These are phyloP conservation scores for Gracilaria vermiculophylla DNA, from an alignment of 23 red algal genomes.

Conservation along the genomic window DNA sequence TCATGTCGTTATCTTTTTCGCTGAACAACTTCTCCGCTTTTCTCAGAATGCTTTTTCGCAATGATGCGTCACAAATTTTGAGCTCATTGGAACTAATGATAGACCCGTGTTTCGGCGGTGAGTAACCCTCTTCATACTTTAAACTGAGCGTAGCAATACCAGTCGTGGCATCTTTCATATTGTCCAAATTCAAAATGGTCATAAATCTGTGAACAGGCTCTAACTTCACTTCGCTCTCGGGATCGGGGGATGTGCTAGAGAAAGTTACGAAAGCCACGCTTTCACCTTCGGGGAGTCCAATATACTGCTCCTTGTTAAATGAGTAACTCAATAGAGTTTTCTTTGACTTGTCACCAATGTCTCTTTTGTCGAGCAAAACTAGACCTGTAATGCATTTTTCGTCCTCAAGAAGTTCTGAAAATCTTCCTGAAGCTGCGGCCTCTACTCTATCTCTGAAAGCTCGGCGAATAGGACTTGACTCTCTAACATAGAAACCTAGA, in stretches of 20 bases:
- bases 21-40: constrained; percentile 24
- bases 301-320: constrained; percentile 20
- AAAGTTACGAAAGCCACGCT: constrained; percentile 50
- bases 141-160: background rate
- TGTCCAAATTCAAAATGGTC: background rate
- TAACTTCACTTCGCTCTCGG: background rate
- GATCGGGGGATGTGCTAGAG: background rate
- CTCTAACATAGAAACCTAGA: constrained; percentile 61
- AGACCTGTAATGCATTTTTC: constrained; percentile 48
- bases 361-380: background rate
- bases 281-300: constrained; percentile 30
- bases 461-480: constrained; percentile 41
- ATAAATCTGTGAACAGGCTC: constrained; percentile 24
- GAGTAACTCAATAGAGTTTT: constrained; percentile 19
- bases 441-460: constrained; percentile 59
- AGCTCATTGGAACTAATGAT: constrained; percentile 52
- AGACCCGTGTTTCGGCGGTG: constrained; percentile 17
- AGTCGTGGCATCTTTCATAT: background rate
- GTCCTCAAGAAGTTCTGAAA: constrained; percentile 37
- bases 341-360: background rate
- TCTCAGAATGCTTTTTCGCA: constrained; percentile 43
- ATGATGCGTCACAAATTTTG: constrained; percentile 48
- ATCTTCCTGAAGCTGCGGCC: constrained; percentile 12
- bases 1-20: background rate
- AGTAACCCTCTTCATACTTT: background rate